Percentiles rank a stretch among this genome's conserved stretches.
Evolutionary conservation across 2,329 filamentous ascomycete genomes (phyloP).

Genomic region (Raffaelea ambrosiae): DNA sequence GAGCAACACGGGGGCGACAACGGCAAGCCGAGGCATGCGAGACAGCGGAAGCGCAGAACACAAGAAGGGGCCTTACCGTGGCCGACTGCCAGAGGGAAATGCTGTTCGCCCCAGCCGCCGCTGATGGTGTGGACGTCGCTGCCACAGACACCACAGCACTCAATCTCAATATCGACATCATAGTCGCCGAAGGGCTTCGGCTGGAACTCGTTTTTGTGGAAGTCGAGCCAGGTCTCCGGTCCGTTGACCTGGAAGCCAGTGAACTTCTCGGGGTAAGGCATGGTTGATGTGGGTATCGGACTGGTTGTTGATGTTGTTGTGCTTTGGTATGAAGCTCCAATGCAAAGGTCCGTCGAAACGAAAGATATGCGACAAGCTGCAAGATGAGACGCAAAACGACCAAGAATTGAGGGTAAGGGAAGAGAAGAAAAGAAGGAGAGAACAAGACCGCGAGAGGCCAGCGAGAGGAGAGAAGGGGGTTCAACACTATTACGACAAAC

Average conservation of each 20-base stretch:
- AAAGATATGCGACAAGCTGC: neutral
- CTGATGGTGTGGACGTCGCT: constrained; percentile 64
- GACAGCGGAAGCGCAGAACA: constrained; percentile 1
- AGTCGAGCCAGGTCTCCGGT: constrained; percentile 46
- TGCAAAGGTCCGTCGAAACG: too few species aligned
- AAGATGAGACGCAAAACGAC: neutral
- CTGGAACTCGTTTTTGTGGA: constrained; percentile 66
- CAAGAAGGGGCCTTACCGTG: constrained; percentile 38
- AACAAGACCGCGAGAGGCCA: too few species aligned
- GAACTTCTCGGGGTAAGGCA: constrained; percentile 52
- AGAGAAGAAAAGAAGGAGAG: neutral
- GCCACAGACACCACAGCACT: constrained; percentile 69
- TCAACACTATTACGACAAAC: too few species aligned
- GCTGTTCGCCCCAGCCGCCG: constrained; percentile 58
- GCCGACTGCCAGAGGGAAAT: constrained; percentile 57
- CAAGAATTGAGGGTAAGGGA: neutral
- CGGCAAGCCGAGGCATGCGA: neutral
- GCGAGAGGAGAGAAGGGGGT: too few species aligned
- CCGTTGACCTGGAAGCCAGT: constrained; percentile 51
- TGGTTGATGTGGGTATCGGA: constrained; percentile 18
- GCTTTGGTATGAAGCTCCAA: too few species aligned
- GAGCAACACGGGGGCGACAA: neutral
- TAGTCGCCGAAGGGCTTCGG: constrained; percentile 81
- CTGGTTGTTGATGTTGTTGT: too few species aligned
- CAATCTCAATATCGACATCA: constrained; percentile 82